Base-by-base conservation (phyloP, 768 basidiomycete genomes). In the Boletus huronensis region DNA sequence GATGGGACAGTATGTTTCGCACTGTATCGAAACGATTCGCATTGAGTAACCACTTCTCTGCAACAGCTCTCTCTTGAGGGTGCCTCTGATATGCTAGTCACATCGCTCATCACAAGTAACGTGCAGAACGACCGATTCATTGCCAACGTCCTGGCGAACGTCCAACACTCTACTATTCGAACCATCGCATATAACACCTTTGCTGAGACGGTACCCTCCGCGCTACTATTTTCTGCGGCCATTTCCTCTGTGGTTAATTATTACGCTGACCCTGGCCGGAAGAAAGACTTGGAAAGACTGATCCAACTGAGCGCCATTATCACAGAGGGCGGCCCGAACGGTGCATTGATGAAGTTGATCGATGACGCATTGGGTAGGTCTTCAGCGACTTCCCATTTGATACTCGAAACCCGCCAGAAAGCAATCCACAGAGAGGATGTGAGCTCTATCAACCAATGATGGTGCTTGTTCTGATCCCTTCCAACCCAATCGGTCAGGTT, bases 211-310 rank as follows among this genome's bases (percentile, higher is more conserved):
- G 75, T 86, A 13, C 82, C 83, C 6, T 82, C 82, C 16, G 77
- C 79, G 3, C 71, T 81, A 0, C 63, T 80, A 6, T 85, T 81
- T 70, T 82, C 83, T 1, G 75, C 82, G 48, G 75, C 78, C 11
- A 66, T 87, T 39, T 74, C 79, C 3, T 77, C 79, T 50, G 76
- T 85, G 23, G 73, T 89, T 46, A 74, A 86, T 61, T 85, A 81
- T 68, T 88, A 82, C 59, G 70, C 87, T 14, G 71, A 75, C 10
- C 72, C 75, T 1, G 66, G 64, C 39, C 68, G 69, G 57, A 45
- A 65, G 51, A 45, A 64, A 17, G 74, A 72, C 6, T 39, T 61
- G 14, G 28, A 69, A 23, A 72, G 78, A 32, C 74, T 85, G 29
- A 69, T 76, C 1, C 59, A 55, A 17, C 60, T 81, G 28, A 68